Conservation (phyloP, 176 grass and related monocot genomes). For the Poa annua region DNA sequence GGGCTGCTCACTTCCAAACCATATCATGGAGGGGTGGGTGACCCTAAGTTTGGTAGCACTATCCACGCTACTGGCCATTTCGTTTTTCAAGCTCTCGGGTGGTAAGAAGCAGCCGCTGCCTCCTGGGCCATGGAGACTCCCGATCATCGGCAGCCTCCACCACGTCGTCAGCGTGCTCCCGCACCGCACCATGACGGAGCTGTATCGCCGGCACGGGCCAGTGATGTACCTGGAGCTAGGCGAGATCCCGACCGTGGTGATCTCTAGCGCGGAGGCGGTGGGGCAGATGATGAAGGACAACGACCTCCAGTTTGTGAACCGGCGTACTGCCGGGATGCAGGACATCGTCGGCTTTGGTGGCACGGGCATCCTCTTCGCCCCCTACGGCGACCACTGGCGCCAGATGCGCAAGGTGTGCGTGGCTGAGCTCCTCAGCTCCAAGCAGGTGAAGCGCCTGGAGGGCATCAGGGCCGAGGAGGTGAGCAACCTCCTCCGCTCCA, state of each 20-base stretch:
- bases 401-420: slow-evolving; percentile 55
- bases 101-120: no score
- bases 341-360: neutral
- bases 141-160: no score
- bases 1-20: no score
- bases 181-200: no score
- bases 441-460: neutral
- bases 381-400: slow-evolving; percentile 87
- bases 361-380: neutral
- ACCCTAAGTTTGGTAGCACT: no score
- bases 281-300: neutral
- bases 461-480: neutral
- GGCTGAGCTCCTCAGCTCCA: neutral
- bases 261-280: neutral
- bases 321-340: neutral
- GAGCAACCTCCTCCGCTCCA: neutral
- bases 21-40: no score
- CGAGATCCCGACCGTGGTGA: neutral
- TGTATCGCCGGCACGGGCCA: neutral
- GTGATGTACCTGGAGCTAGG: neutral
- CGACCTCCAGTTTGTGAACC: neutral
- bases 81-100: no score
- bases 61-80: no score
- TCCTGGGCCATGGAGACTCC: no score
- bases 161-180: no score